phyloP scores from a whole-genome alignment of 306 rosid genomes.

The Parietaria judaica region DNA sequence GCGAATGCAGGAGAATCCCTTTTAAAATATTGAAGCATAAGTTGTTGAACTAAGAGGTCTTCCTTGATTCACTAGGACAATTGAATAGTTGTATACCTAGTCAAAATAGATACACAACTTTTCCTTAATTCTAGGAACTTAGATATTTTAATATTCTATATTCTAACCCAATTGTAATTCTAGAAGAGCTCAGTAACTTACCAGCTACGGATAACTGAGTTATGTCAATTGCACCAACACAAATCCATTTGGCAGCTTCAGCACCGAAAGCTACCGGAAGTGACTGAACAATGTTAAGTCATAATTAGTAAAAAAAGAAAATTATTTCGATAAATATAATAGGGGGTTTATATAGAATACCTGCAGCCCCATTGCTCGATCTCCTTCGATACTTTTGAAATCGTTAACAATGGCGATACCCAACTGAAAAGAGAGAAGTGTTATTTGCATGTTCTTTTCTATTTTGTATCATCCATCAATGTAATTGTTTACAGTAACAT shows the following conservation, averaged over 20 bases:
- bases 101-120: too few species aligned
- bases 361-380: conserved; percentile 98
- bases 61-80: too few species aligned
- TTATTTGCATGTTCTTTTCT: background rate
- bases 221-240: conserved; percentile 94
- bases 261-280: conserved; percentile 96
- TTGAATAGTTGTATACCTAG: too few species aligned
- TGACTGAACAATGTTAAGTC: conserved; percentile 49
- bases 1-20: too few species aligned
- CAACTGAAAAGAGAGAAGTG: conserved; percentile 37
- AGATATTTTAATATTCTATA: too few species aligned
- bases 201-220: conserved; percentile 87
- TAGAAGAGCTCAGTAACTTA: conserved; percentile 9
- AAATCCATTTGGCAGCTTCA: conserved; percentile 97
- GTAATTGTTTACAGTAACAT: conserved; percentile 31
- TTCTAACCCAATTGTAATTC: too few species aligned
- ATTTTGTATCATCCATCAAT: background rate
- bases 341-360: conserved; percentile 25
- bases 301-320: conserved; percentile 19
- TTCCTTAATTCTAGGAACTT: too few species aligned
- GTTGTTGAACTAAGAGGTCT: too few species aligned
- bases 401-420: conserved; percentile 98
- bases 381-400: conserved; percentile 96
- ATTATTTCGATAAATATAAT: conserved; percentile 1
- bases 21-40: too few species aligned